Evolutionary conservation across 2,329 filamentous ascomycete species (phyloP), one percentile per base, ranked within the genome.

Genomic region (Periconia digitata): DNA sequence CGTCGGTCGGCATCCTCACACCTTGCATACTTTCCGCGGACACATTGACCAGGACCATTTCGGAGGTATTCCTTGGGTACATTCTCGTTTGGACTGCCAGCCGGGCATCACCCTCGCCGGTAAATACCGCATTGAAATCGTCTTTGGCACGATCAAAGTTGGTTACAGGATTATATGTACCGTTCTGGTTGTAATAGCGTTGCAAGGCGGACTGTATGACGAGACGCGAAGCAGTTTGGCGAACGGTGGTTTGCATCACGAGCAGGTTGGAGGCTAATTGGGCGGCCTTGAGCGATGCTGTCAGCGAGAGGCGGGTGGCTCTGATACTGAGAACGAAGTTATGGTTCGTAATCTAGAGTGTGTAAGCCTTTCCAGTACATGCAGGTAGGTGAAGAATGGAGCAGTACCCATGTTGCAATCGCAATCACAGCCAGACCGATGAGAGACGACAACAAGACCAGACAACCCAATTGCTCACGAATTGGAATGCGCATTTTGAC

Each of bases 271-370:
- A 86, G 6, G 87, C 79, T 54, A 96, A 80, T 65, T 92, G 87
- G 23, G 88, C 85, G 17, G 91, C 87, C 71, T 96, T 96, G 65
- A 96, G 84, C 2, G 88, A 91, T 6, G 92, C 92, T 1, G 90
- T 90, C 53, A 96, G 78, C 21, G 85, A 76, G 40, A 96, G 82
- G 43, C 85, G 82, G 43, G 82, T 78, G 12, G 82, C 73, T 40
- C 79, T 76, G 47, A 86, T 77, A 42, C 68, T 69, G 24, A 84
- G 74, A 20, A 86, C 81, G 58, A 86, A 85, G 50, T 76, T 74
- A 63, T 84, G 80, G 54, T 82, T 85, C 46, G 83, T 84, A 52
- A 81, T 69, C 80, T 82, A 51, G 8, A 27, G 10, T 16, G 35
- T 40, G 54, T 55, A 41, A 60, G 51, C 27, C 24, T 8, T 20